Conservation (phyloP, 208 protist genomes). For the Naegleria lovaniensis region DNA sequence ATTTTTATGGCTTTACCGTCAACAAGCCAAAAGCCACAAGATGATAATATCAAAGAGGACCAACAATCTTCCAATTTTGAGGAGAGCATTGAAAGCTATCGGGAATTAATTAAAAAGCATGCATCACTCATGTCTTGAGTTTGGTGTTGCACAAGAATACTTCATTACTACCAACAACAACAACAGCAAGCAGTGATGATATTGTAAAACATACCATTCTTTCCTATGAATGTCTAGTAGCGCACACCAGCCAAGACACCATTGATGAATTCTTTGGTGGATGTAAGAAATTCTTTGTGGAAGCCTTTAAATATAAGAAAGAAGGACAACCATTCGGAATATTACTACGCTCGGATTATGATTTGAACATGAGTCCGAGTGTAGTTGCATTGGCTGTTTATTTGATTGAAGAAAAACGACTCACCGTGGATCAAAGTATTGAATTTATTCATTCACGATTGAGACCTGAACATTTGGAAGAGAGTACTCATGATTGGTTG, state of each 20-base stretch:
- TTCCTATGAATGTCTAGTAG: background rate
- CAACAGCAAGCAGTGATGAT: background rate
- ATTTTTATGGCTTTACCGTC: background rate
- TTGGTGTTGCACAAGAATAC: background rate
- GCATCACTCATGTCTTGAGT: background rate
- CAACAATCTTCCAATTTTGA: too few relatives aligned
- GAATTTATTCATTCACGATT: background rate
- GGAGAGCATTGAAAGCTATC: too few relatives aligned
- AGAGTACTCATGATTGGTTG: background rate
- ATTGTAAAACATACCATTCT: background rate
- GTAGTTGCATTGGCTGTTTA: background rate
- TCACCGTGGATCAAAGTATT: background rate
- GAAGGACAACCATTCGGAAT: background rate
- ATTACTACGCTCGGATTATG: background rate
- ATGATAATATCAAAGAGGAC: background rate
- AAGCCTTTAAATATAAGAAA: background rate
- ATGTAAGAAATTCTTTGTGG: background rate
- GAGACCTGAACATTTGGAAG: background rate
- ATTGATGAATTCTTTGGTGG: background rate
- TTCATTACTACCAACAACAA: background rate
- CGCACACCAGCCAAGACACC: background rate
- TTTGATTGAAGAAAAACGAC: background rate
- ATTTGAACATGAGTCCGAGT: background rate
- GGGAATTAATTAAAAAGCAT: background rate
- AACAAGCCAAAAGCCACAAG: background rate